Evolutionary conservation across 257 asterid species (phyloP).

Genomic region (Galeopsis tetrahit): DNA sequence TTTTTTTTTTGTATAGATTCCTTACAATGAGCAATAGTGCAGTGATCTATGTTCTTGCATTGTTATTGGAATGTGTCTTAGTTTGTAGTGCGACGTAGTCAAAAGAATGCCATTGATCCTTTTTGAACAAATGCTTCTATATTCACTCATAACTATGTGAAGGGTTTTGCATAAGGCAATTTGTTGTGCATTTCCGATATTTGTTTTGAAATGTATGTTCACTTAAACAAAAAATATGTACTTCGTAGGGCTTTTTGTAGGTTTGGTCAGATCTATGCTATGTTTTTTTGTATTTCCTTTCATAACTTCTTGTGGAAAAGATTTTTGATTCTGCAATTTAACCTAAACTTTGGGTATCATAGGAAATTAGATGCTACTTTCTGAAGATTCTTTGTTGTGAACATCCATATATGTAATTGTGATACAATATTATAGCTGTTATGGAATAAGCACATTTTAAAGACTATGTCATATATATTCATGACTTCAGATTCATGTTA

Average conservation of each 20-base stretch:
- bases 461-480: background rate
- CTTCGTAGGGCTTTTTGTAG: background rate
- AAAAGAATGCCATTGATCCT: too few relatives aligned
- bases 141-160: too few relatives aligned
- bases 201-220: background rate
- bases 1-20: too few relatives aligned
- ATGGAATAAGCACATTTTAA: background rate
- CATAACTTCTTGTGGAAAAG: background rate
- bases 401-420: background rate
- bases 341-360: conserved; percentile 18
- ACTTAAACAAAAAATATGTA: background rate
- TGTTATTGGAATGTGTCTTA: too few relatives aligned
- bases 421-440: background rate
- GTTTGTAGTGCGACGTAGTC: too few relatives aligned
- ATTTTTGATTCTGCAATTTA: background rate
- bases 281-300: background rate
- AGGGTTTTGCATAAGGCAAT: background rate
- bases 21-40: too few relatives aligned
- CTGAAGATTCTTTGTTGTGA: background rate
- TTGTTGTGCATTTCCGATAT: background rate
- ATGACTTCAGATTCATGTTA: background rate
- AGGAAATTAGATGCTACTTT: conserved; percentile 2
- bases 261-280: background rate
- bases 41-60: too few relatives aligned
- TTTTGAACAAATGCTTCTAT: too few relatives aligned